Conservation (phyloP, 2,329 filamentous ascomycete species). For the Zymoseptoria brevis region DNA sequence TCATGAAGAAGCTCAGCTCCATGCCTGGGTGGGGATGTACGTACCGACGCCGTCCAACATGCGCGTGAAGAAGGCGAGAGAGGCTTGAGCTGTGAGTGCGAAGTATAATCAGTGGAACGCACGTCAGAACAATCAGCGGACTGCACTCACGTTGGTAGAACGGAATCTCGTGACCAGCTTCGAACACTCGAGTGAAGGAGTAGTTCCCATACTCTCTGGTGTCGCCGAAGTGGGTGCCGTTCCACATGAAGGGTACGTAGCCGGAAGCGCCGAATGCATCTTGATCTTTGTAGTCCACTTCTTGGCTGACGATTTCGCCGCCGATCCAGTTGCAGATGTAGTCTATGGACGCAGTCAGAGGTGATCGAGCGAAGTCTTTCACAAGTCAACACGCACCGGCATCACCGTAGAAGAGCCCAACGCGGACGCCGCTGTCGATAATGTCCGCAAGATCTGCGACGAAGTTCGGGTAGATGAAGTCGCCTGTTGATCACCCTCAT, state of each 20-base stretch:
- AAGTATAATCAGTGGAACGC: neutral
- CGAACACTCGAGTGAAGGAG: conserved; percentile 26
- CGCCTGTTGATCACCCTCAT: conserved; percentile 27
- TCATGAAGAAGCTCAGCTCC: no score
- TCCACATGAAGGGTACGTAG: conserved; percentile 22
- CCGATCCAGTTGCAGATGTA: conserved; percentile 38
- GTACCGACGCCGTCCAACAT: conserved; percentile 30
- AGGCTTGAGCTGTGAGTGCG: conserved; percentile 12
- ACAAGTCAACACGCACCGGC: neutral
- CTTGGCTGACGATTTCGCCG: conserved; percentile 31
- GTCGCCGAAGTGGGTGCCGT: conserved; percentile 33
- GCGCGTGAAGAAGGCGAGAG: conserved; percentile 24
- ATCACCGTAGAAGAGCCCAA: conserved; percentile 35
- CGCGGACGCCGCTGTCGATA: conserved; percentile 34
- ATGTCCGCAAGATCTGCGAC: conserved; percentile 35
- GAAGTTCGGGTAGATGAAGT: conserved; percentile 57
- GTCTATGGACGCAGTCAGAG: conserved; percentile 11
- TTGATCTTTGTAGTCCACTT: conserved; percentile 32
- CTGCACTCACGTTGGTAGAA: conserved; percentile 31
- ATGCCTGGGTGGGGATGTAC: no score
- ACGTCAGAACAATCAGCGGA: neutral
- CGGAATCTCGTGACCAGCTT: conserved; percentile 36
- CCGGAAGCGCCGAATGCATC: conserved; percentile 22
- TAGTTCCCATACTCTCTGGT: conserved; percentile 28
- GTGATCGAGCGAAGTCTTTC: no score